phyloP scores from a whole-genome alignment of 345 rosid species.

The Diplotaxis tenuifolia region DNA sequence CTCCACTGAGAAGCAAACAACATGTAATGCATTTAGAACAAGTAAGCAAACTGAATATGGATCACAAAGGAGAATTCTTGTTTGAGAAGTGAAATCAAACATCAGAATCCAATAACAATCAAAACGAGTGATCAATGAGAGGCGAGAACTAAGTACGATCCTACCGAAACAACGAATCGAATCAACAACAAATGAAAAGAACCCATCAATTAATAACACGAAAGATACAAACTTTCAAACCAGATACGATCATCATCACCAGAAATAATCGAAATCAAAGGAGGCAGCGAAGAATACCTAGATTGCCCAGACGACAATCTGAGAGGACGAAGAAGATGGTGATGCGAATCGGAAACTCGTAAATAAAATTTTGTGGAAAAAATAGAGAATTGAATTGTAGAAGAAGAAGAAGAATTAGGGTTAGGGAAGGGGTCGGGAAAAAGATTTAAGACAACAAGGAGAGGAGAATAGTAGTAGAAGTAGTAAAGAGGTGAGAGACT shows the following conservation, averaged over 20 bases:
- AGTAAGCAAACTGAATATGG: neutral
- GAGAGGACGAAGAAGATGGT: conserved; percentile 4
- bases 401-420: conserved; percentile 42
- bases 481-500: conserved; percentile 45
- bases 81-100: neutral
- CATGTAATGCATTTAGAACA: neutral
- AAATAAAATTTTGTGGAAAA: conserved; percentile 4
- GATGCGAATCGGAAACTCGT: neutral
- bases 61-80: neutral
- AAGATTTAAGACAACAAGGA: conserved; percentile 5
- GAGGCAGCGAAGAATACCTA: conserved; percentile 22
- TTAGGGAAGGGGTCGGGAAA: conserved; percentile 31
- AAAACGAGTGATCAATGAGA: neutral
- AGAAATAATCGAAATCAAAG: conserved; percentile 1
- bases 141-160: neutral
- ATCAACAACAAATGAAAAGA: conserved; percentile 7
- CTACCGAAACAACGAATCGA: conserved; percentile 14
- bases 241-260: neutral
- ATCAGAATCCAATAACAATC: conserved; percentile 8
- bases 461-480: conserved; percentile 11
- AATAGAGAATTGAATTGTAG: conserved; percentile 15
- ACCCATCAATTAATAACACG: conserved; percentile 1
- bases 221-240: neutral
- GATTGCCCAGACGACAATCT: neutral
- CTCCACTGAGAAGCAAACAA: conserved; percentile 17